Evolutionary conservation across 768 basidiomycete species (phyloP), one percentile per base, ranked within the genome.

Genomic region (Agaricus bisporus): DNA sequence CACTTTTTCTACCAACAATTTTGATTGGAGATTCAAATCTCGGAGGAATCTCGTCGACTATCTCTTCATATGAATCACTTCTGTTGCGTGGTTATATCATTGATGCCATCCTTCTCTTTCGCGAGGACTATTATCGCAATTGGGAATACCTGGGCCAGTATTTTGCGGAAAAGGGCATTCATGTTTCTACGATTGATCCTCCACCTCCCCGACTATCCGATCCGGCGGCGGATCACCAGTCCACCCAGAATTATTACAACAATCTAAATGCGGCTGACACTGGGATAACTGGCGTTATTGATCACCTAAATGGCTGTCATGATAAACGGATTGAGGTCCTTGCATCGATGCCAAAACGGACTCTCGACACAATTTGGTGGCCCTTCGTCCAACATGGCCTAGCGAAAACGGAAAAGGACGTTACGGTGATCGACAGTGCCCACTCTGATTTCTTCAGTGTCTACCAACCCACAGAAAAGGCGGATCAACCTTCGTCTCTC

Each of bases 301-400:
- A 72, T 4, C 75, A 82, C 59, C 70, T 98, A 22, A 83, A 91
- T 59, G 56, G 64, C 8, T 71, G 77, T 35, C 95, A 98, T 66
- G 56, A 63, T 0, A 60, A 66, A n/a, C 78, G 95, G 5, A 66
- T 97, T n/a, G 64, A 75, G 10, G 81, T 88, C 41, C 79, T 98
- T 7, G 78, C 83, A 46, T 78, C 85, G 0, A 91, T 95, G 83
- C 82, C 91, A 3, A 71, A 72, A 9, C 79, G 94, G 36, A 85
- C 93, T 0, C 71, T 89, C 41, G 77, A 92, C 49, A 76, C 76
- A 1, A 75, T 97, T 42, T 98, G 95, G 95, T 98, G 94, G 92
- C 95, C 95, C 0, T 98, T 98, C 64, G 91, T 93, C 1, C 95
- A 98, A 64, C 95, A 98, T 58, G 82, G 81, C 0, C 73, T 83